A percentile compares a stretch with the other conserved stretches of the same genome.
Conservation (phyloP, 495 filamentous ascomycete species). For the Penicillium salamii region DNA sequence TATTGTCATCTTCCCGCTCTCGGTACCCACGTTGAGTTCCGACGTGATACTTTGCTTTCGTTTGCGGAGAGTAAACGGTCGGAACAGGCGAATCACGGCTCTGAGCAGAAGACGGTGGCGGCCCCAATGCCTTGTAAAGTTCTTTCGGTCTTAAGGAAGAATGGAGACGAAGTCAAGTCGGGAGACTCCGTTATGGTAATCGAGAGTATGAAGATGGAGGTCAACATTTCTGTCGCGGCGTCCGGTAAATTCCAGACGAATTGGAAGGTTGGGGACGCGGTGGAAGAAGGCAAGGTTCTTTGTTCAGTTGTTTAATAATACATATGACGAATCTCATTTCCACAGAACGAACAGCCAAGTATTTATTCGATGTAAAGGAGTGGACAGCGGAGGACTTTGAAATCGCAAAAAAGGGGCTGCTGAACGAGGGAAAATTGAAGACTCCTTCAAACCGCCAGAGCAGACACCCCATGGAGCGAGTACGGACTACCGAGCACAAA, state of each 20-base stretch:
- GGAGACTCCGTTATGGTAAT: conserved; percentile 81
- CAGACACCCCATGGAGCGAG: too few relatives aligned
- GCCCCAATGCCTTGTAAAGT: conserved; percentile 89
- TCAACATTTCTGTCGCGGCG: conserved; percentile 54
- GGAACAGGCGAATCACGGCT: conserved; percentile 65
- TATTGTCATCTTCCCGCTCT: conserved; percentile 17
- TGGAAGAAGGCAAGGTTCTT: conserved; percentile 28
- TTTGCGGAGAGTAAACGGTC: conserved; percentile 63
- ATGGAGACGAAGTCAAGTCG: conserved; percentile 69
- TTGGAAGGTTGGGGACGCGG: conserved; percentile 27
- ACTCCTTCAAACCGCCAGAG: too few relatives aligned
- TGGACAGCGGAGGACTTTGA: too few relatives aligned
- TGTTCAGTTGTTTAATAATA: conserved; percentile 16
- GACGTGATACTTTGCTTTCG: conserved; percentile 63
- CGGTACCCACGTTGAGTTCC: conserved; percentile 57
- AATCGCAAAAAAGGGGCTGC: too few relatives aligned
- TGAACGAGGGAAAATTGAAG: too few relatives aligned
- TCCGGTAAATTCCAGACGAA: conserved; percentile 21
- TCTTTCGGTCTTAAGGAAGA: conserved; percentile 66
- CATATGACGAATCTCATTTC: background rate
- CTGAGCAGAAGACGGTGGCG: conserved; percentile 64
- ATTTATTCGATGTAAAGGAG: too few relatives aligned
- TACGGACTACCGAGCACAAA: too few relatives aligned
- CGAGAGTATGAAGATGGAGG: conserved; percentile 98
- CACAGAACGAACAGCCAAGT: background rate